Conservation (phyloP, 129 eudicot species). For the Ambrosia artemisiifolia region DNA sequence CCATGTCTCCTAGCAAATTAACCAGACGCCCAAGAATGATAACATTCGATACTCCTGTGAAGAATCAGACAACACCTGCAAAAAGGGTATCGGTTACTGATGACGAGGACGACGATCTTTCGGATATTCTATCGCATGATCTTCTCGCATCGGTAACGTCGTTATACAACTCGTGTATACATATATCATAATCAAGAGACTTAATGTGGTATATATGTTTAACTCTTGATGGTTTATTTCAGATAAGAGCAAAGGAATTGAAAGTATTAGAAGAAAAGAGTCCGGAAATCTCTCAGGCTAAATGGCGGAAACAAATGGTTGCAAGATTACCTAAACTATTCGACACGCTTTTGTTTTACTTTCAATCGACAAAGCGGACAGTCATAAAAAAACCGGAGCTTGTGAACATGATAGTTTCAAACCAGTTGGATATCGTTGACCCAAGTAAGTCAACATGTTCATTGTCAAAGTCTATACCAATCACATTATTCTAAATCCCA, state of each 20-base stretch:
- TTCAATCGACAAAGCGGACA: slow-evolving; percentile 66
- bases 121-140: slow-evolving; percentile 46
- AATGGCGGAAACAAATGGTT: slow-evolving; percentile 57
- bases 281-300: slow-evolving; percentile 77
- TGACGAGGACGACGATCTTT: slow-evolving; percentile 40
- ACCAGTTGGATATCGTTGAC: slow-evolving; percentile 51
- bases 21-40: slow-evolving; percentile 39
- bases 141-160: slow-evolving; percentile 66
- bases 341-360: slow-evolving; percentile 50
- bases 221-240: slow-evolving; percentile 8
- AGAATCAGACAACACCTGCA: slow-evolving; percentile 26
- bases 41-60: slow-evolving; percentile 52
- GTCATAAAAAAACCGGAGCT: slow-evolving; percentile 70
- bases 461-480: background rate
- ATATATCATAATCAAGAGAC: background rate
- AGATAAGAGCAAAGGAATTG: slow-evolving; percentile 66
- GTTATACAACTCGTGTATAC: background rate
- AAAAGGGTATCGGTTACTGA: slow-evolving; percentile 6
- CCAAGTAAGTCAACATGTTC: slow-evolving; percentile 44
- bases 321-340: slow-evolving; percentile 69
- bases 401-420: slow-evolving; percentile 53
- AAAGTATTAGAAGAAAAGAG: slow-evolving; percentile 53
- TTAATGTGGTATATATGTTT: background rate
- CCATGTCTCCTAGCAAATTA: slow-evolving; percentile 38
- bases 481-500: background rate